Conservation (phyloP, 139 green algal species). For the Chlamydomonas urium region DNA sequence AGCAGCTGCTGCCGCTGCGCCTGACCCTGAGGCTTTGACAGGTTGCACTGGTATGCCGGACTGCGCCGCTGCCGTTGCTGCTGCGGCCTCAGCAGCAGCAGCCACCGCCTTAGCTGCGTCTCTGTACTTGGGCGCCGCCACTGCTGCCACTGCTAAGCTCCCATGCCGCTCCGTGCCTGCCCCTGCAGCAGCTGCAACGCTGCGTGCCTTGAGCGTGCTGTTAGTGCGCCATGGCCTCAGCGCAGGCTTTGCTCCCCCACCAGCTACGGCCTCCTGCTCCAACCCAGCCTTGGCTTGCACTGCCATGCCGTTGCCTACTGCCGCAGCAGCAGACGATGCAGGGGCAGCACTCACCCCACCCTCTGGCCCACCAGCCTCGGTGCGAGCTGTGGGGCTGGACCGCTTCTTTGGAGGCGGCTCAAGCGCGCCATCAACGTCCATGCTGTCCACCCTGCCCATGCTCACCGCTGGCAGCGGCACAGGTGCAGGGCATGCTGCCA, state of each 20-base stretch:
- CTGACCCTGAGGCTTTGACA: neutral
- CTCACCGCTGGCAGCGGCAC: too few relatives aligned
- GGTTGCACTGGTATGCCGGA: neutral
- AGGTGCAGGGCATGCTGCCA: too few relatives aligned
- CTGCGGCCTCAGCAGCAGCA: neutral
- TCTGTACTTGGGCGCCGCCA: neutral
- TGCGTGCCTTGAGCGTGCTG: neutral
- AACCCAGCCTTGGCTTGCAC: neutral
- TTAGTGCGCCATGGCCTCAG: neutral
- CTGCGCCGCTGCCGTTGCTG: neutral
- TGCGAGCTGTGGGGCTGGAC: too few relatives aligned
- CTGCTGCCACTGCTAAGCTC: neutral
- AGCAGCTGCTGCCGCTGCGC: neutral
- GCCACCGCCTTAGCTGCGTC: neutral
- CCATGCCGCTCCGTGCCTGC: neutral
- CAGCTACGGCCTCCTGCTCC: neutral
- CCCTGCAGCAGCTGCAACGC: neutral
- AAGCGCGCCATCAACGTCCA: too few relatives aligned
- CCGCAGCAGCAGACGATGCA: too few relatives aligned
- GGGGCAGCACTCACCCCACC: too few relatives aligned
- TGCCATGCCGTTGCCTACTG: neutral
- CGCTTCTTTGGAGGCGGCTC: too few relatives aligned
- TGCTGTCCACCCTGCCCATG: too few relatives aligned
- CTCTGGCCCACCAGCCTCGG: too few relatives aligned
- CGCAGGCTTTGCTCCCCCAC: neutral